Evolutionary conservation across 2,329 filamentous ascomycete genomes (phyloP), one percentile per base, ranked within the genome.

Genomic region (Mycosphaerella sp.): DNA sequence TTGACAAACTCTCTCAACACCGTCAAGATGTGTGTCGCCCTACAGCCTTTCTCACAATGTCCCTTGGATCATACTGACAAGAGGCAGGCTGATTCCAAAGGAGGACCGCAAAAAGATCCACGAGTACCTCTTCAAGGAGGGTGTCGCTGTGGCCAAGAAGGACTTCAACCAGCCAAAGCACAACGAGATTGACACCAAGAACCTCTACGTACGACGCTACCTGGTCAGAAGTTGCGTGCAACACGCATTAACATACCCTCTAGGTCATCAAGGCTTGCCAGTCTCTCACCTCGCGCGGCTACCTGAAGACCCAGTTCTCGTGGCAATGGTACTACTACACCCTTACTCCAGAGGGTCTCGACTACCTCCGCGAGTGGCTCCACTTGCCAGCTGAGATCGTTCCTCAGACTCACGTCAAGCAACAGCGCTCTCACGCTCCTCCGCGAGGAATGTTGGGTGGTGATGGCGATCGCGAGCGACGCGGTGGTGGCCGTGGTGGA

Each of bases 281-380:
- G 82, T 98, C 93, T 62, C 85, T 98, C 72, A 95, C 85, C 80
- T 96, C 90, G 67, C 91, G 93, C 75, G 91, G 91, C 74, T 97
- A 88, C 78, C 84, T 98, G 79, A 98, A 98, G 88, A 98, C 93
- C 69, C 93, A 94, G 78, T 98, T 98, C 87, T 95, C 89, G 65
- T 95, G 89, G 89, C 89, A 95, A 79, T 95, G 90, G 84, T 95
- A 97, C 86, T 98, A 98, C 87, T 98, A 98, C 86, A 68, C 93
- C 77, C 86, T 98, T 77, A 96, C 91, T 75, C 88, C 90, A 72
- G 90, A 97, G 83, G 93, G 93, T 79, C 91, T 98, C 75, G 91
- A 97, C 81, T 98, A 98, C 84, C 90, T 98, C 75, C 91, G 93
- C 74, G 93, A 98, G 82, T 98, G 93, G 93, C 90, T 98, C 69